These are phyloP conservation scores for Yarrowia osloensis DNA, from an alignment of 805 yeast species.

Conservation along the genomic window DNA sequence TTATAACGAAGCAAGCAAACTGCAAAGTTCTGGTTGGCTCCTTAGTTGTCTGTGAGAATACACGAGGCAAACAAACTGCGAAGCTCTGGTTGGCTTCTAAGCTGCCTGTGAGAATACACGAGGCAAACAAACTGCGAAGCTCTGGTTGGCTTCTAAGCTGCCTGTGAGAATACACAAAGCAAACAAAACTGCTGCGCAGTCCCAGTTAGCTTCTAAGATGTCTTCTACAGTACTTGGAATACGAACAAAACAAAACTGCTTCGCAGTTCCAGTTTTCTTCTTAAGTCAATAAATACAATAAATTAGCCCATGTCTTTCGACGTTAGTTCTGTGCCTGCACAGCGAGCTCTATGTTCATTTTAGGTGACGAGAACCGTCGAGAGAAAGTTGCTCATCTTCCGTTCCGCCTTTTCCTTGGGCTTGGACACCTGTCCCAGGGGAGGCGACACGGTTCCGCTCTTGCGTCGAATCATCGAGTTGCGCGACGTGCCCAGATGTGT, in stretches of 20 bases:
- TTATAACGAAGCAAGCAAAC: too few relatives aligned
- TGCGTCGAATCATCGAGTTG: slow-evolving; percentile 25
- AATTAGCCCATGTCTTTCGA: slow-evolving; percentile 2
- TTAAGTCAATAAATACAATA: slow-evolving; percentile 8
- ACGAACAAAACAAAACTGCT: background rate
- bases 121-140: background rate
- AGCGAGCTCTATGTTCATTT: background rate
- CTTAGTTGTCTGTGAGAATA: too few relatives aligned
- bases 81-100: too few relatives aligned
- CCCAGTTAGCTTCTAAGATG: background rate
- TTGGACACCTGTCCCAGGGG: slow-evolving; percentile 19
- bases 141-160: too few relatives aligned
- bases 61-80: too few relatives aligned
- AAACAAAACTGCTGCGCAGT: background rate
- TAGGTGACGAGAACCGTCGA: slow-evolving; percentile 16
- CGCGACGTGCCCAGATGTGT: slow-evolving; percentile 57
- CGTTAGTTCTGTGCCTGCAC: slow-evolving; percentile 27
- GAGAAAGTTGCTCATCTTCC: slow-evolving; percentile 15
- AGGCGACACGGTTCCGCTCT: slow-evolving; percentile 21
- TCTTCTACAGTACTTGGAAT: too few relatives aligned
- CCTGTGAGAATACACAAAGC: background rate
- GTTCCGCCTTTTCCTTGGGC: slow-evolving; percentile 5
- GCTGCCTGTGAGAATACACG: too few relatives aligned
- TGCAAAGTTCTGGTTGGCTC: too few relatives aligned
- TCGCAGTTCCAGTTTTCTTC: background rate